Evolutionary conservation across 2,329 filamentous ascomycete species (phyloP).

Genomic region (Neonectria coccinea): DNA sequence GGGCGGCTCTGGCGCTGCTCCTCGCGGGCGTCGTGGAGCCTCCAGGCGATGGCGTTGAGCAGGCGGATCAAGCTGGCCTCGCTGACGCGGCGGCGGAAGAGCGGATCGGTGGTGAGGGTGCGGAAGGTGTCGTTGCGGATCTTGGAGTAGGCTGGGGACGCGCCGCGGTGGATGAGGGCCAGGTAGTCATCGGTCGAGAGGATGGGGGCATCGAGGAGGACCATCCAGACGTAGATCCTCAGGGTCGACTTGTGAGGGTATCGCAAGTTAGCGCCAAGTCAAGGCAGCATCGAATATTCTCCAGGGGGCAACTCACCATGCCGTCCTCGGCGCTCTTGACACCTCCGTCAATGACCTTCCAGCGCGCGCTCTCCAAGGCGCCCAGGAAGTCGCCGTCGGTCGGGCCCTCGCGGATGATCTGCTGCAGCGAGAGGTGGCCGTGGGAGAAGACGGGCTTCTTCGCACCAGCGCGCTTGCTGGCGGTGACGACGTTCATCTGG

Average conservation of each 20-base stretch:
- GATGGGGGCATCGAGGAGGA: constrained; percentile 88
- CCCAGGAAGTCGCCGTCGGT: constrained; percentile 75
- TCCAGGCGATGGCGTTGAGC: constrained; percentile 95
- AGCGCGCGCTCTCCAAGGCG: constrained; percentile 76
- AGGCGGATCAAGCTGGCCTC: constrained; percentile 95
- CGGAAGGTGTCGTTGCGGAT: constrained; percentile 99
- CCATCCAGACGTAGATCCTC: constrained; percentile 96
- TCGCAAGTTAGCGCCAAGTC: not conserved
- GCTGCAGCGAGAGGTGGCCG: constrained; percentile 74
- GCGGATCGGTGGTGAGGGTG: constrained; percentile 94
- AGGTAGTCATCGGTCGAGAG: constrained; percentile 90
- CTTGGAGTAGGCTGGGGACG: constrained; percentile 94
- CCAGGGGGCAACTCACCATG: constrained; percentile 71
- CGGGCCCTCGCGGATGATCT: constrained; percentile 83
- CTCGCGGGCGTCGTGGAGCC: constrained; percentile 81
- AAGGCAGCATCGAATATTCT: not conserved
- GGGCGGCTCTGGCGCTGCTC: constrained; percentile 56
- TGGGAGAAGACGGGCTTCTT: constrained; percentile 62
- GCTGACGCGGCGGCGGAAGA: constrained; percentile 94
- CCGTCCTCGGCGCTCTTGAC: constrained; percentile 83
- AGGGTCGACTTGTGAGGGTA: constrained; percentile 76
- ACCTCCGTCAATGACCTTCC: constrained; percentile 80
- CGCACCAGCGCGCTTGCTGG: constrained; percentile 54
- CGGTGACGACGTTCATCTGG: constrained; percentile 52
- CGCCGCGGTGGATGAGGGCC: constrained; percentile 88